Evolutionary conservation across 2,329 filamentous ascomycete species (phyloP).

Genomic region (Cytospora piceae): DNA sequence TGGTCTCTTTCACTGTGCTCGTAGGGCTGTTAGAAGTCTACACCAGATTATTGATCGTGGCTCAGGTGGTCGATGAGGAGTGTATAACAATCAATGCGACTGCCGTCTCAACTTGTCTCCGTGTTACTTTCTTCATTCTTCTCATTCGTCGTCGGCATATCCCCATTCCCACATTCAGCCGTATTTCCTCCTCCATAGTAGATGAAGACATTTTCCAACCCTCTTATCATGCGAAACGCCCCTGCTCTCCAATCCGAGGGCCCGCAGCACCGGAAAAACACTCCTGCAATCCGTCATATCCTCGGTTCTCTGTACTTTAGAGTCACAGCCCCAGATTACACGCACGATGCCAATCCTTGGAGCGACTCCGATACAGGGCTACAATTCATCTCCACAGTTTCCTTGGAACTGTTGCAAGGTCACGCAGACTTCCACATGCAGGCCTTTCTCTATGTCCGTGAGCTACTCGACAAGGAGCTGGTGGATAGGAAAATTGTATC

Average conservation of each 20-base stretch:
- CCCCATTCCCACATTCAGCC: neutral
- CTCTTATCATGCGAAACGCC: neutral
- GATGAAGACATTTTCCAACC: neutral
- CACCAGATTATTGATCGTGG: neutral
- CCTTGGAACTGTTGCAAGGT: constrained; percentile 7
- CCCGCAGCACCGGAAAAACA: neutral
- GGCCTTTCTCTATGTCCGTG: neutral
- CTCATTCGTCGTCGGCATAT: neutral
- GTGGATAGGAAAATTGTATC: neutral
- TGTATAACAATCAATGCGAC: neutral
- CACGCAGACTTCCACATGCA: neutral
- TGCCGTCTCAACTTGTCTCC: neutral
- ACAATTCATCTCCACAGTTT: constrained; percentile 1
- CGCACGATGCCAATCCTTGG: constrained; percentile 7
- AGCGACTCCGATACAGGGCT: constrained; percentile 5
- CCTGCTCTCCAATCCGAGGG: neutral
- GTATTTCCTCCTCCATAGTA: neutral
- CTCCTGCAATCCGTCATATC: neutral
- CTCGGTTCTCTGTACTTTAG: neutral
- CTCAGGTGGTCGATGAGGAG: neutral
- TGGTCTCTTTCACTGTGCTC: neutral
- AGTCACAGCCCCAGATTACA: neutral
- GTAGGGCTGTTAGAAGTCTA: neutral
- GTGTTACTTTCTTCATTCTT: neutral
- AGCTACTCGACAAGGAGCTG: neutral